Percentiles rank a stretch among this genome's conserved stretches.
Conservation (phyloP, 2,329 filamentous ascomycete species). For the Nemania sp. region DNA sequence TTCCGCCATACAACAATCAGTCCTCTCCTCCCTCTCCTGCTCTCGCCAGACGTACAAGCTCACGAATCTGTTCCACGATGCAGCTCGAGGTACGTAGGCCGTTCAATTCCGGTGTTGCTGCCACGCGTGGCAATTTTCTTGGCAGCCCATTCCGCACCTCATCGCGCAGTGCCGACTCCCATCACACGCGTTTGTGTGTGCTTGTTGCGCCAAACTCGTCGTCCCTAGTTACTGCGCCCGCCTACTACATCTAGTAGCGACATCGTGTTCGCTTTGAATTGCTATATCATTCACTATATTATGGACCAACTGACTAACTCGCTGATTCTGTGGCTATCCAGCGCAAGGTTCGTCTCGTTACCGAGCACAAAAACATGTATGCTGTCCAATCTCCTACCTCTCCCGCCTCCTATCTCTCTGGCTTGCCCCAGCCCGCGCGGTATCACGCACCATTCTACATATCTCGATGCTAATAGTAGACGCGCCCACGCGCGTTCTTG, state of each 20-base stretch:
- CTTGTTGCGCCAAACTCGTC: too few relatives aligned
- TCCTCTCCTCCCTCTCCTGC: not conserved
- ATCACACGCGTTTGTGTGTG: not conserved
- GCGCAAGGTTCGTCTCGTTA: constrained; percentile 89
- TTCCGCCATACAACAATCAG: not conserved
- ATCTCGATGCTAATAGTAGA: constrained; percentile 27
- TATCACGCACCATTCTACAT: not conserved
- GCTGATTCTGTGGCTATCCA: constrained; percentile 55
- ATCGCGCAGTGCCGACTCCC: not conserved
- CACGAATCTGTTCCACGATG: constrained; percentile 28
- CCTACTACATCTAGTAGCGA: too few relatives aligned
- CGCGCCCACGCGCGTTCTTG: constrained; percentile 12
- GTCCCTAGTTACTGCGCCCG: too few relatives aligned
- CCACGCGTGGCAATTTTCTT: too few relatives aligned
- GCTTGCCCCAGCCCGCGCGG: too few relatives aligned
- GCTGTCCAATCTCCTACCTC: constrained; percentile 36
- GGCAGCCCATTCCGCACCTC: too few relatives aligned
- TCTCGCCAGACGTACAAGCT: not conserved
- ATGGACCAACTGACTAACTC: not conserved
- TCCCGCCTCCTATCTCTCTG: too few relatives aligned
- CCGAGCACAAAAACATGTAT: constrained; percentile 87
- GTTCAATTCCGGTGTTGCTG: not conserved
- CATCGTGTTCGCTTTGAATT: too few relatives aligned
- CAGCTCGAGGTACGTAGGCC: constrained; percentile 36
- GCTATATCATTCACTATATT: too few relatives aligned